phyloP scores from a whole-genome alignment of 352 stramenopile genomes.

The Pythium scleroteichum region DNA sequence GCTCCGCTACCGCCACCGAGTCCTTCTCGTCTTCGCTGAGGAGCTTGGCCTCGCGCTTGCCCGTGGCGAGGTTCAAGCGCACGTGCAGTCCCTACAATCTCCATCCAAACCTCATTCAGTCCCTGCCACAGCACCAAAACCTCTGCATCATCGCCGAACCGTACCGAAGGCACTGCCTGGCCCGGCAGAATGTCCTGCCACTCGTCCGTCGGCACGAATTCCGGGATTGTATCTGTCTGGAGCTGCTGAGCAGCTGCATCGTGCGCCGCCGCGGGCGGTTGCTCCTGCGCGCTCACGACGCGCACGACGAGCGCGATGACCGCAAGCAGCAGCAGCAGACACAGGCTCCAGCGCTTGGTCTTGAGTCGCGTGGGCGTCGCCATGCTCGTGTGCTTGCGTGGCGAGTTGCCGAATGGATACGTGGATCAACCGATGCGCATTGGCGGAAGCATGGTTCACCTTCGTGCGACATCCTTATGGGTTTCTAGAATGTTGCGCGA shows the following conservation, averaged over 20 bases:
- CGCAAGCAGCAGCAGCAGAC: slow-evolving; percentile 12
- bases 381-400: slow-evolving; percentile 1
- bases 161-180: slow-evolving; percentile 62
- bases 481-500: slow-evolving; percentile 19
- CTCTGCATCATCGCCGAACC: slow-evolving; percentile 1
- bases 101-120: background rate
- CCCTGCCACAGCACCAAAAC: slow-evolving; percentile 6
- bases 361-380: slow-evolving; percentile 2
- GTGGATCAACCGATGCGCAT: slow-evolving; percentile 17
- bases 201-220: slow-evolving; percentile 65
- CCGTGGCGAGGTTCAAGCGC: slow-evolving; percentile 79
- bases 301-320: slow-evolving; percentile 12
- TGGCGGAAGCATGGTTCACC: slow-evolving; percentile 6
- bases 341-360: slow-evolving; percentile 8
- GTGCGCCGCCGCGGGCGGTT: slow-evolving; percentile 6
- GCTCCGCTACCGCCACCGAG: slow-evolving; percentile 27
- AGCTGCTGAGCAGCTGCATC: background rate
- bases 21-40: slow-evolving; percentile 43
- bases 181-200: slow-evolving; percentile 71
- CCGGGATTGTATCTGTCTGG: slow-evolving; percentile 25
- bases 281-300: slow-evolving; percentile 11
- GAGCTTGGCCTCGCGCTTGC: slow-evolving; percentile 85
- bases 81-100: slow-evolving; percentile 74
- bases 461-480: slow-evolving; percentile 21
- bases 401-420: slow-evolving; percentile 32